phyloP scores from a whole-genome alignment of 179 eudicot genomes.

The Beta corolliflora region DNA sequence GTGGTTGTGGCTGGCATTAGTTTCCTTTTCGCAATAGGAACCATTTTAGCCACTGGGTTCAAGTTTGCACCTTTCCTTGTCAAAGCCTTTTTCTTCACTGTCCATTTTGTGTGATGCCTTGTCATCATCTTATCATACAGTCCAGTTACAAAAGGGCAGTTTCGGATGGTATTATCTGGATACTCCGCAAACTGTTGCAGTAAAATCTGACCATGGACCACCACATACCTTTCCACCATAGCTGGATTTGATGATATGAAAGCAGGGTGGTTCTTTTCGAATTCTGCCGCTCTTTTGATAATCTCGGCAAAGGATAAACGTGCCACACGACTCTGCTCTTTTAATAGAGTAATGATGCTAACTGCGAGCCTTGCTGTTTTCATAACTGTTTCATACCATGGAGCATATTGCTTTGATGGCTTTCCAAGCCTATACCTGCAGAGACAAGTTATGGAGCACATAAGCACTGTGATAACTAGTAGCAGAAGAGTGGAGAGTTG shows the following conservation, averaged over 20 bases:
- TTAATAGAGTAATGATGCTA: slow-evolving; percentile 73
- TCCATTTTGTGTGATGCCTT: slow-evolving; percentile 93
- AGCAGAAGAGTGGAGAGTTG: too few species aligned
- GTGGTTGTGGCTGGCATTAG: slow-evolving; percentile 98
- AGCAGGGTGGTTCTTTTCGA: slow-evolving; percentile 69
- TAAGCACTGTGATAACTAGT: not conserved
- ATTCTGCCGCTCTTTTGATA: slow-evolving; percentile 65
- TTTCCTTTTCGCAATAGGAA: slow-evolving; percentile 63
- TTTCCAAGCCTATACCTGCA: slow-evolving; percentile 96
- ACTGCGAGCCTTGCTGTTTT: slow-evolving; percentile 85
- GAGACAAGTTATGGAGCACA: slow-evolving; percentile 18
- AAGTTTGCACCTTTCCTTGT: slow-evolving; percentile 60
- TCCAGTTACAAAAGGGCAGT: slow-evolving; percentile 70
- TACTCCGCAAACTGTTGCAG: slow-evolving; percentile 88
- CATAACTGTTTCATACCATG: slow-evolving; percentile 89
- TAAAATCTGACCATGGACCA: slow-evolving; percentile 92
- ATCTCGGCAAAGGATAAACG: slow-evolving; percentile 76
- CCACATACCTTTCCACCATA: slow-evolving; percentile 76
- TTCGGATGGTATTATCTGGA: slow-evolving; percentile 73
- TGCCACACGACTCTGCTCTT: slow-evolving; percentile 87
- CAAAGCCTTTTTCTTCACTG: slow-evolving; percentile 69
- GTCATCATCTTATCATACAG: slow-evolving; percentile 70
- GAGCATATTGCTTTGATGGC: slow-evolving; percentile 91
- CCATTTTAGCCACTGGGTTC: slow-evolving; percentile 82
- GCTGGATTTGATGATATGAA: slow-evolving; percentile 68